phyloP scores from a whole-genome alignment of 805 yeast genomes.

The Zygosaccharomyces siamensis region DNA sequence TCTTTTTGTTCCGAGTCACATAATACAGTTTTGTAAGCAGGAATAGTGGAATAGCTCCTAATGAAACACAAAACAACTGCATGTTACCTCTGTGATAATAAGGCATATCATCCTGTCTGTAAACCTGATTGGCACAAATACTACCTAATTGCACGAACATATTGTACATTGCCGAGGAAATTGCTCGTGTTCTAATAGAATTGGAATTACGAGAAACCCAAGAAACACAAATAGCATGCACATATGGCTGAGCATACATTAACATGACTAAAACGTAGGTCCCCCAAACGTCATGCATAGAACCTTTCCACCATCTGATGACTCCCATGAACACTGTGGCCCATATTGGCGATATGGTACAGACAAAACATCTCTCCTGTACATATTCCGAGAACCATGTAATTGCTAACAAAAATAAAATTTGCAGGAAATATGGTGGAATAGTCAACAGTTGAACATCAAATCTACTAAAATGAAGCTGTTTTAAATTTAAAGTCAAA shows the following conservation, averaged over 20 bases:
- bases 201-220: conserved; percentile 62
- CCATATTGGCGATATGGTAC: conserved; percentile 32
- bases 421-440: conserved; percentile 43
- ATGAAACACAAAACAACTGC: conserved; percentile 35
- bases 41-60: conserved; percentile 32
- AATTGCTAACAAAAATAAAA: conserved; percentile 34
- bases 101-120: conserved; percentile 54
- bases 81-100: conserved; percentile 54
- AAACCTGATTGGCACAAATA: conserved; percentile 53
- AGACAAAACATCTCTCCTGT: conserved; percentile 30
- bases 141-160: conserved; percentile 58
- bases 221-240: conserved; percentile 50
- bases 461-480: conserved; percentile 49
- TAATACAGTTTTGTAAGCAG: conserved; percentile 30
- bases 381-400: conserved; percentile 38
- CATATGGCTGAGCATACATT: conserved; percentile 40
- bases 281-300: conserved; percentile 38
- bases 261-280: conserved; percentile 36
- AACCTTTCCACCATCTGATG: conserved; percentile 39
- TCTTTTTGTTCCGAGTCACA: conserved; percentile 38
- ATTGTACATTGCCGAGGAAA: conserved; percentile 60
- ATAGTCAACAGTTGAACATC: conserved; percentile 48
- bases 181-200: conserved; percentile 55
- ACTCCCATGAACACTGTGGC: conserved; percentile 34
- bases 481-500: conserved; percentile 44